Evolutionary conservation across 1,284 basidiomycete genomes (phyloP), one percentile per base, ranked within the genome.

Genomic region (Lignosus rhinocerotis): DNA sequence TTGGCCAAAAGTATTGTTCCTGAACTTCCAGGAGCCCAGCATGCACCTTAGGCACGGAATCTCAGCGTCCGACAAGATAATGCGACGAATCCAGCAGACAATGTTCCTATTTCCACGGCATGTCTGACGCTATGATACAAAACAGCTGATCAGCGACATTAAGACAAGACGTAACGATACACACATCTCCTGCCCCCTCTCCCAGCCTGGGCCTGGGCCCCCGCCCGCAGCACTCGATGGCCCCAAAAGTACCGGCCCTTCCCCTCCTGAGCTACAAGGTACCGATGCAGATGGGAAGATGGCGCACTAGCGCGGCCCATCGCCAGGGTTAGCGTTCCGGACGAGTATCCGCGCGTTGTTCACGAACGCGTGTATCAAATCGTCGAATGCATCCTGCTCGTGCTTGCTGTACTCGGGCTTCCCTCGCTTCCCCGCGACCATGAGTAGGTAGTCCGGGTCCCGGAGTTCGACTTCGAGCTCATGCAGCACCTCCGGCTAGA

Each of bases 321-420:
- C 72, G 9, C 30, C 44, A 2, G 46, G 51, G 11, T n/a, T 34
- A n/a, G 88, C 80, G 71, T 92, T 92, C 61, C 87, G 80, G 47
- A 84, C 85, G 46, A 92, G 72, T 70, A 92, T 90, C 55, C 89
- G 78, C 6, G 87, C 83, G 65, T 92, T 92, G 66, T 92, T 92
- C 44, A 92, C 89, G 65, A 92, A 91, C n/a, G 88, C 89, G 36
- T 89, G 82, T 53, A 92, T 87, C 48, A 92, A 79, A 66, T 92
- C 90, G 67, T 92, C 89, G 67, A 90, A 92, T 10, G 87, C 87
- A 60, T 76, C 80, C n/a, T 83, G 80, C 66, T 91, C 89, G 39
- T 77, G 71, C 66, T 89, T 86, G 4, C 84, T 67, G 17, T 74
- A 77, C 60, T 76, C 80, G 21, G 77, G 77, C 60, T 89, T 86